phyloP scores from a whole-genome alignment of 441 rosid genomes.

The Gossypium trilobum region DNA sequence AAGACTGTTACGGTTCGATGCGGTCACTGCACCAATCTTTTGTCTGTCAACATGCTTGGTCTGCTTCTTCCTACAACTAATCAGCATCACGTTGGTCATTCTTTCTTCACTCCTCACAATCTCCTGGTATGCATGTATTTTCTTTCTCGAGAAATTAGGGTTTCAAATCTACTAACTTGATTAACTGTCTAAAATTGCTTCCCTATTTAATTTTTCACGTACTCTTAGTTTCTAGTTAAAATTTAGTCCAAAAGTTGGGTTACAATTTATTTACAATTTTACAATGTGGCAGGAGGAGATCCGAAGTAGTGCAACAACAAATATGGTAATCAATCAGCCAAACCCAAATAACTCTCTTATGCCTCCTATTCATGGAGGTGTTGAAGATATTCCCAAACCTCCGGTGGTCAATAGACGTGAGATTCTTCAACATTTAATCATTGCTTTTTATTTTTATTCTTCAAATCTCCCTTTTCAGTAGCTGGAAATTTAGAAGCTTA shows the following conservation, averaged over 20 bases:
- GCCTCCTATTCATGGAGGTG: slow-evolving; percentile 35
- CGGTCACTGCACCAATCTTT: slow-evolving; percentile 84
- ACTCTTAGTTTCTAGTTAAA: neutral
- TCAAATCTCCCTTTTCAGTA: neutral
- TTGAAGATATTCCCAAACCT: slow-evolving; percentile 55
- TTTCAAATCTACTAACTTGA: neutral
- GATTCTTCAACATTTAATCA: slow-evolving; percentile 16
- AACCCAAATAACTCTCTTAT: slow-evolving; percentile 36
- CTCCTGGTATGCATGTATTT: slow-evolving; percentile 37
- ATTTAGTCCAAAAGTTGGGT: neutral
- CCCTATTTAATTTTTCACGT: too few species aligned
- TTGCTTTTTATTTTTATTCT: neutral
- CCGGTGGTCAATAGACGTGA: slow-evolving; percentile 65
- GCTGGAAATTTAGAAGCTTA: neutral
- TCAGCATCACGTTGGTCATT: slow-evolving; percentile 64
- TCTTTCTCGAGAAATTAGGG: neutral
- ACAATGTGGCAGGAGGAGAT: slow-evolving; percentile 47
- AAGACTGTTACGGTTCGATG: slow-evolving; percentile 91
- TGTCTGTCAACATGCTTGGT: slow-evolving; percentile 62
- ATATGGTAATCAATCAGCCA: slow-evolving; percentile 54
- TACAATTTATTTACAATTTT: neutral
- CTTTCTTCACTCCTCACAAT: slow-evolving; percentile 59
- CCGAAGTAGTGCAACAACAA: slow-evolving; percentile 42
- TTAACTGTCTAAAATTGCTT: neutral
- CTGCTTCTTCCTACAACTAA: slow-evolving; percentile 58